Evolutionary conservation across 192 early-diverging fungal genomes (phyloP).

Genomic region (Gamsiella multidivaricata): DNA sequence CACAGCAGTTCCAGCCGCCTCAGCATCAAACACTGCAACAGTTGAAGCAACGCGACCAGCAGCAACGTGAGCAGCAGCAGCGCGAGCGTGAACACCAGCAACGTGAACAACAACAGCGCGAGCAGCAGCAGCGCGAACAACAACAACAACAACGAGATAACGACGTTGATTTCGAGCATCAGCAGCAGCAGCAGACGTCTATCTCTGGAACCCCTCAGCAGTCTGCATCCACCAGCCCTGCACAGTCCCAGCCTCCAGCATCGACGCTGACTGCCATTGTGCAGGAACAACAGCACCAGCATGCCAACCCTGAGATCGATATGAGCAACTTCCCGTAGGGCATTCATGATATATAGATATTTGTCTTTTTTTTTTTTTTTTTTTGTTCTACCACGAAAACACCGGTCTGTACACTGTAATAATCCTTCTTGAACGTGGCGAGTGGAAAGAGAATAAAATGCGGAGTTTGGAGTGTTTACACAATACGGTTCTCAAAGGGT

Average conservation of each 20-base stretch:
- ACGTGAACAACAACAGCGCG: slow-evolving; percentile 9
- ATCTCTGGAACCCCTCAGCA: no score
- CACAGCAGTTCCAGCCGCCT: slow-evolving; percentile 24
- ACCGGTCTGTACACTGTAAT: no score
- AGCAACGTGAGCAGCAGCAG: slow-evolving; percentile 22
- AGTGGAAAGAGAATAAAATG: no score
- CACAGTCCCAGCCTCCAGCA: not conserved
- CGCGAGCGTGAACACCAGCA: slow-evolving; percentile 21
- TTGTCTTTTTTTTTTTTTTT: no score
- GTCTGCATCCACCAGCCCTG: no score
- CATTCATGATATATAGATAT: no score
- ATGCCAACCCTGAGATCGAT: slow-evolving; percentile 19
- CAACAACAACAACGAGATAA: slow-evolving; percentile 7
- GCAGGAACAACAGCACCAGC: slow-evolving; percentile 12
- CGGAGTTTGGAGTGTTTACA: no score
- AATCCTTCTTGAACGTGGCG: no score
- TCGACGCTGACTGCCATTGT: not conserved
- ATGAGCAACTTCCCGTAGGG: slow-evolving; percentile 26
- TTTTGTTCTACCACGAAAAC: no score
- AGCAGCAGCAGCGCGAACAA: not conserved
- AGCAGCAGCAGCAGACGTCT: not conserved
- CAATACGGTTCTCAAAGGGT: no score
- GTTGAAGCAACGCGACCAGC: slow-evolving; percentile 30
- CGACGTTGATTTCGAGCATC: slow-evolving; percentile 6
- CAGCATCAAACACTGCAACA: slow-evolving; percentile 46